Evolutionary conservation across 305 asterid genomes (phyloP), one percentile per base, ranked within the genome.

Genomic region (Fraxinus sp.): DNA sequence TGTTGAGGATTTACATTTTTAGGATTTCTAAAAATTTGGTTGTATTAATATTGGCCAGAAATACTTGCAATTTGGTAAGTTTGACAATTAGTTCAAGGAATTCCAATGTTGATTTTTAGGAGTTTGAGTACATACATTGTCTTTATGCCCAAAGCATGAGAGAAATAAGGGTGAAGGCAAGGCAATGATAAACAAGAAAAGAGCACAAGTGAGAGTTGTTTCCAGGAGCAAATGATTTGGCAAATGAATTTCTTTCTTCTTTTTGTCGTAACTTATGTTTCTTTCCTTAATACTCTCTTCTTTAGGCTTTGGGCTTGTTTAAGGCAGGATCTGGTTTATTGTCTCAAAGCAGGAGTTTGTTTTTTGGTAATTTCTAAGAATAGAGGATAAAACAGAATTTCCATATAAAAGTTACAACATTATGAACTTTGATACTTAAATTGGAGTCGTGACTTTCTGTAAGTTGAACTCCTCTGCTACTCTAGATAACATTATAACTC

Each of bases 11-110:
- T 55, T 33, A 18, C 32, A 81, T 14, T 80, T n/a, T 9, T 22
- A 20, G 26, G 4, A 33, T 41, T 16, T 22, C 30, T 49, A 55
- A 37, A 77, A 22, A 24, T 64, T 64, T 64, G 13, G 13, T 70
- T 70, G 41, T 77, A 77, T 80, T 55, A 57, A 71, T 13, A 55
- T 49, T 77, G 22, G 83, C 80, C 30, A 77, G 80, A 77, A 77
- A 20, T 9, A 59, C 72, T 3, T 79, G 75, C 43, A 43, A 32
- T 78, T 24, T 79, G 78, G 79, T 32, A 35, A 49, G 43, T 75
- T 78, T 74, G 83, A 55, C 73, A 46, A 74, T 33, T 77, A 82
- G 80, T 59, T 46, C 78, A 85, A 35, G 20, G 33, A 41, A 78
- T 26, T 46, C 36, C 77, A 59, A 75, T 20, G 57, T 68, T 82